These are phyloP conservation scores for Ophiocordyceps camponoti-saundersi DNA, from an alignment of 2,329 filamentous ascomycete species.

Conservation along the genomic window DNA sequence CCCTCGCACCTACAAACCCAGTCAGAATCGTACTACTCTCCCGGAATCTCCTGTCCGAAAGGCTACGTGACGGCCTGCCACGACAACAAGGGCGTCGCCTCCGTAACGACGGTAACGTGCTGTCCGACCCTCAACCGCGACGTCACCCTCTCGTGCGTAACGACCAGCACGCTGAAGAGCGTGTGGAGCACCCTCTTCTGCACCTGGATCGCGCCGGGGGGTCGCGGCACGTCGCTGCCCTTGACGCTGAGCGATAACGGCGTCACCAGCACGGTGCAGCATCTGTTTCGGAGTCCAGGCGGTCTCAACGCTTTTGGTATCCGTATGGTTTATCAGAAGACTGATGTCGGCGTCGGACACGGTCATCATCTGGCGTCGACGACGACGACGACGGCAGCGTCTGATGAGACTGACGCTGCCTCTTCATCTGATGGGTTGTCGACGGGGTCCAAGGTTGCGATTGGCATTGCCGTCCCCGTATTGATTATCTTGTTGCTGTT, in stretches of 20 bases:
- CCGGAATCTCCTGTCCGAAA: slow-evolving; percentile 13
- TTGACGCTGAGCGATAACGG: slow-evolving; percentile 9
- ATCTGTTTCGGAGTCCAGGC: slow-evolving; percentile 7
- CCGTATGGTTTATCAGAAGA: slow-evolving; percentile 17
- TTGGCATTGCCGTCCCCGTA: slow-evolving; percentile 14
- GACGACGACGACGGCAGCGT: not conserved
- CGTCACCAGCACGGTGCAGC: slow-evolving; percentile 6
- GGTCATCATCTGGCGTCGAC: not conserved
- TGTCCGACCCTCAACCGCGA: slow-evolving; percentile 11
- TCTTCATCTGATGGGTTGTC: slow-evolving; percentile 3
- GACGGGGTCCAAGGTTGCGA: slow-evolving; percentile 9
- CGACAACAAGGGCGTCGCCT: slow-evolving; percentile 8
- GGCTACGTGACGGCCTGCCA: slow-evolving; percentile 15
- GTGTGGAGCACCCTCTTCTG: slow-evolving; percentile 13
- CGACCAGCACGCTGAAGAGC: slow-evolving; percentile 6
- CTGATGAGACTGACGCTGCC: not conserved
- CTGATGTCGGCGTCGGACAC: slow-evolving; percentile 5
- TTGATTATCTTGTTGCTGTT: slow-evolving; percentile 7
- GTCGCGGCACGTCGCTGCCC: slow-evolving; percentile 6
- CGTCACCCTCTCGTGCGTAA: slow-evolving; percentile 12
- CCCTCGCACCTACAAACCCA: slow-evolving; percentile 11
- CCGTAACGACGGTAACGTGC: slow-evolving; percentile 17
- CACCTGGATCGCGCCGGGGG: slow-evolving; percentile 14
- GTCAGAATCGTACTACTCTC: slow-evolving; percentile 13
- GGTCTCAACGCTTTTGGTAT: slow-evolving; percentile 17